Evolutionary conservation across 805 yeast genomes (phyloP), one percentile per base, ranked within the genome.

Genomic region (Yarrowia porcina): DNA sequence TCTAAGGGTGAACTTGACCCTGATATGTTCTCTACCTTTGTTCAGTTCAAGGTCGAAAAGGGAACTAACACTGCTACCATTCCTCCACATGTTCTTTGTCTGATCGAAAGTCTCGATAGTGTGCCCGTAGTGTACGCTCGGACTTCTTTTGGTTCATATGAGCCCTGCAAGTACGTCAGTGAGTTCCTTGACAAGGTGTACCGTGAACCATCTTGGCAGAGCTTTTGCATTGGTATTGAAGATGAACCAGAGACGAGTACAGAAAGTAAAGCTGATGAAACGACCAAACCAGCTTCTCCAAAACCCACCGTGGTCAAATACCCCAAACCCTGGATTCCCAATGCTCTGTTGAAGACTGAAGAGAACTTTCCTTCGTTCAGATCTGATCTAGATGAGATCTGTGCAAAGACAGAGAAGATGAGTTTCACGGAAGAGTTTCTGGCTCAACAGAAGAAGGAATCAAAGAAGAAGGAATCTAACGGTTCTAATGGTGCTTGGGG

Each of bases 291-390:
- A 25, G 8, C 28, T 25, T 25, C 28, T 15, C 3, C 54, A 8
- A 47, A 47, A 5, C 39, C 38, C 1, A 8, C 38, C 5, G 56
- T 49, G 4, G 21, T 21, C 15, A 49, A 20, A 13, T 13, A 49
- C 18, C 39, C 56, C 56, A 49, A 49, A 12, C n/a, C 56, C 4
- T 32, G 52, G 52, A 10, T 45, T 10, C 56, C 56, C 11, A n/a
- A 20, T 3, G 20, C 28, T 6, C 17, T 49, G 28, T 30, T 33
- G 5, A 49, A 49, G 30, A 49, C 21, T 2, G 38, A 32, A 10
- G 39, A 49, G 30, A 49, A 32, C 28, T 49, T 49, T 11, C 56
- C 56, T 18, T 18, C 56, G 8, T 32, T 32, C 20, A 3, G n/a
- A 13, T 17, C n/a, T 11, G 35, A 17, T 3, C 15, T 45, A 2